Conservation (phyloP, 768 basidiomycete genomes). For the Tubosaeta sp. region DNA sequence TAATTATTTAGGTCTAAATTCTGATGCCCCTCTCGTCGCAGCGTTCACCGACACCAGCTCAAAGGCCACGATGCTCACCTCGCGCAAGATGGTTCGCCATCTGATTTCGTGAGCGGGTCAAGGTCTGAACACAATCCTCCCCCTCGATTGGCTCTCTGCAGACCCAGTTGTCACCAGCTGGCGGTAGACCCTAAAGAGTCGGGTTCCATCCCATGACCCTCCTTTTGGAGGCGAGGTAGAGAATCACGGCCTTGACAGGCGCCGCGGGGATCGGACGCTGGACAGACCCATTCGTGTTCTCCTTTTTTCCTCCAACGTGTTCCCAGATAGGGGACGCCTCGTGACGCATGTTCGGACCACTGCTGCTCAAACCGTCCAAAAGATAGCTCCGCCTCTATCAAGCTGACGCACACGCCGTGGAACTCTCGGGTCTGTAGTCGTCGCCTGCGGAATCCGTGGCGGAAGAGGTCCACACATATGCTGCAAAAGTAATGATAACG, state of each 20-base stretch:
- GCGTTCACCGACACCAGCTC: conserved; percentile 24
- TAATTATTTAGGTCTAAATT: too few relatives aligned
- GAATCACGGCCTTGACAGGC: conserved; percentile 40
- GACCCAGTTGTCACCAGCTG: conserved; percentile 51
- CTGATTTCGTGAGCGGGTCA: conserved; percentile 64
- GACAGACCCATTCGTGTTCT: background rate
- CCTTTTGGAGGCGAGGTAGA: conserved; percentile 16
- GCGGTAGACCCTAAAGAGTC: conserved; percentile 61
- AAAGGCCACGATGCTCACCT: conserved; percentile 45
- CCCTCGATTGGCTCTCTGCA: conserved; percentile 60
- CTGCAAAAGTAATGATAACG: background rate
- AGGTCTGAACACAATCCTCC: conserved; percentile 74
- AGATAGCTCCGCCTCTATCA: background rate
- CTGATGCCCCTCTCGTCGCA: too few relatives aligned
- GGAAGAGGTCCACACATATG: background rate
- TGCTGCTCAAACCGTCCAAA: background rate
- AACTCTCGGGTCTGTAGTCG: background rate
- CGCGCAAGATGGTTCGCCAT: conserved; percentile 39
- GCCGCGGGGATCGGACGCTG: conserved; percentile 48
- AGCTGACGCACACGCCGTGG: background rate
- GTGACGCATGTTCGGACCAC: background rate
- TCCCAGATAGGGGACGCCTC: conserved; percentile 4
- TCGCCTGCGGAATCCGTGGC: background rate
- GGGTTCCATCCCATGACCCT: conserved; percentile 40
- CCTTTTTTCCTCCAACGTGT: conserved; percentile 13